Evolutionary conservation across 2,329 filamentous ascomycete genomes (phyloP).

Genomic region (Emmonsia crescens): DNA sequence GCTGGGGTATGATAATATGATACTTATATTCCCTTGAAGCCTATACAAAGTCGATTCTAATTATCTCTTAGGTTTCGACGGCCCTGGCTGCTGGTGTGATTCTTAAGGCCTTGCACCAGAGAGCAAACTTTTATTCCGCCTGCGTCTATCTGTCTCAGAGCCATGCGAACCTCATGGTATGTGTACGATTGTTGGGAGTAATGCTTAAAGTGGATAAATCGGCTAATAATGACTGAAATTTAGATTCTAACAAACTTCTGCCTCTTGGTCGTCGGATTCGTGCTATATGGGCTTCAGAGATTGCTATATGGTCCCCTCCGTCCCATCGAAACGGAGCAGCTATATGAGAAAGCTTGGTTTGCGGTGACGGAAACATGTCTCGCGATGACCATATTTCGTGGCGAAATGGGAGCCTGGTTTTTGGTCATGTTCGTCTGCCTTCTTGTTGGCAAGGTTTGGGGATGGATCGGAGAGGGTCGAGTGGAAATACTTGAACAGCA

Average conservation of each 20-base stretch:
- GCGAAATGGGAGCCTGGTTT: constrained; percentile 90
- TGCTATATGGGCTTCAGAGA: constrained; percentile 80
- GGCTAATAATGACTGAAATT: constrained; percentile 1
- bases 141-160: constrained; percentile 95
- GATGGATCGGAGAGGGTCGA: constrained; percentile 92
- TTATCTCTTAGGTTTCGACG: constrained; percentile 56
- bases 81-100: constrained; percentile 75
- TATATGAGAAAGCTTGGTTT: constrained; percentile 97
- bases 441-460: constrained; percentile 92
- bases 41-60: constrained; percentile 9
- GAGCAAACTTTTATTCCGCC: constrained; percentile 96
- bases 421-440: constrained; percentile 91
- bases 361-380: constrained; percentile 93
- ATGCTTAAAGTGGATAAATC: background rate
- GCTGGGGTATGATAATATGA: constrained; percentile 36
- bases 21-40: background rate
- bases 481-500: constrained; percentile 94
- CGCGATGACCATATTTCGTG: constrained; percentile 96
- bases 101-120: constrained; percentile 82
- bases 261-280: constrained; percentile 65
- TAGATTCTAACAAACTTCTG: constrained; percentile 87
- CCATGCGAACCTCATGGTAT: constrained; percentile 84
- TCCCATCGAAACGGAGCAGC: constrained; percentile 88
- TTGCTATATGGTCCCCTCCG: constrained; percentile 84
- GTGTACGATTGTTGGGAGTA: background rate